Percentiles rank a stretch among this genome's conserved stretches.
Evolutionary conservation across 140 eudicot genomes (phyloP).

Genomic region (Flaveria floridana): DNA sequence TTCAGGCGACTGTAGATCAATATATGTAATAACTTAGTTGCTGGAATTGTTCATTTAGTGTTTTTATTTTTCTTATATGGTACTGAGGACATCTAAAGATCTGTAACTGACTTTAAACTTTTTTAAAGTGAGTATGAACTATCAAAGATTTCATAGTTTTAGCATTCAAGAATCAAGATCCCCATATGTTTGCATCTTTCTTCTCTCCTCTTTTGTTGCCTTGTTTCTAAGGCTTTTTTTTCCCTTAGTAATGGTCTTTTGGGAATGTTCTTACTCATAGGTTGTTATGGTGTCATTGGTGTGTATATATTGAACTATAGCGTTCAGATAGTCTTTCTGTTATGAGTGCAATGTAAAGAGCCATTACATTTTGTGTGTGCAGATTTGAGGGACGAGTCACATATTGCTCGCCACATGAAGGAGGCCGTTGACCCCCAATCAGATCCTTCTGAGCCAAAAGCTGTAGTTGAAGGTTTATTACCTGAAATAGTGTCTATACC

Average conservation of each 20-base stretch:
- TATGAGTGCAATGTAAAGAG: background rate
- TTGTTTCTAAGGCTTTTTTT: background rate
- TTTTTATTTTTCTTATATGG: background rate
- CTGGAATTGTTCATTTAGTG: background rate
- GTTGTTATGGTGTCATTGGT: background rate
- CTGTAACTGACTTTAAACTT: background rate
- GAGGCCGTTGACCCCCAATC: slow-evolving; percentile 18
- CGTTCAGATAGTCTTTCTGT: background rate
- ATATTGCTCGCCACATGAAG: slow-evolving; percentile 17
- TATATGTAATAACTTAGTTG: background rate
- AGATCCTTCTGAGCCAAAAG: slow-evolving; percentile 26
- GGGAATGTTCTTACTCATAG: background rate
- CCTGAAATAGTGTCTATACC: slow-evolving; percentile 9
- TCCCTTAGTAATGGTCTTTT: background rate
- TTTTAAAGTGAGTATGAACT: background rate
- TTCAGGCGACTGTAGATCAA: background rate
- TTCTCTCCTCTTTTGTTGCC: background rate
- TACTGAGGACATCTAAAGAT: background rate
- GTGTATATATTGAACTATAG: background rate
- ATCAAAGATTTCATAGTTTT: background rate
- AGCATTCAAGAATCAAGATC: background rate
- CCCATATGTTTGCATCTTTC: background rate
- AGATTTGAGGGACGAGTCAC: slow-evolving; percentile 1
- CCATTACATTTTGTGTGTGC: background rate
- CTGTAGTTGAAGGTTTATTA: slow-evolving; percentile 22